Conservation (phyloP, 352 stramenopile genomes). For the Aphanomyces astaci region DNA sequence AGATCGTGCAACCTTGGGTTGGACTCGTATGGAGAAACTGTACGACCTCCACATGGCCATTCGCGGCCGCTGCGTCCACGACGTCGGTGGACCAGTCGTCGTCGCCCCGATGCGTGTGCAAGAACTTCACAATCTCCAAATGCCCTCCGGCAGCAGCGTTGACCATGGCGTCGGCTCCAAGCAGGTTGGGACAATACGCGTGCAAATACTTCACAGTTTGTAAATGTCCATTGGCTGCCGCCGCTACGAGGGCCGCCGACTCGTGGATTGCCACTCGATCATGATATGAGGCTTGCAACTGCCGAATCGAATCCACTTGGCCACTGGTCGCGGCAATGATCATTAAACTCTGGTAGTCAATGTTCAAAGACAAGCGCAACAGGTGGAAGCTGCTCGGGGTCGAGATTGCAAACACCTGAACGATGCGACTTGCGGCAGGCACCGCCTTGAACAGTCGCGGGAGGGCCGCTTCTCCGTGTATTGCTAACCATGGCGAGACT, state of each 20-base stretch:
- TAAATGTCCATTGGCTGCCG: constrained; percentile 19
- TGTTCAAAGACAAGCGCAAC: neutral
- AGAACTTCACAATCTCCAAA: neutral
- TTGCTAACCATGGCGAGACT: neutral
- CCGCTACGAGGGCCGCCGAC: neutral
- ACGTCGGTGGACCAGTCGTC: neutral
- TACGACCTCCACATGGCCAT: neutral
- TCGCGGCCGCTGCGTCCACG: neutral
- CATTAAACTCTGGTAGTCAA: neutral
- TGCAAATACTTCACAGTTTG: constrained; percentile 22
- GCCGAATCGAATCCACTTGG: neutral
- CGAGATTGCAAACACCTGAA: neutral
- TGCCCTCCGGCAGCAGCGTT: neutral
- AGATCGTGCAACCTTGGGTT: neutral
- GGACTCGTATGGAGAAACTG: neutral
- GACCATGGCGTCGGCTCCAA: neutral
- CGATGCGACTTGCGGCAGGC: neutral
- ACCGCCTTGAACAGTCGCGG: neutral
- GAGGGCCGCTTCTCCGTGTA: neutral
- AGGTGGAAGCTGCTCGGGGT: neutral
- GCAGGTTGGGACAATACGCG: neutral
- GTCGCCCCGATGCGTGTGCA: neutral
- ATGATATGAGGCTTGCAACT: neutral
- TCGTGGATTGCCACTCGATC: neutral
- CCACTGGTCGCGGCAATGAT: neutral